These are phyloP conservation scores for Myxozyma sirexii DNA, from an alignment of 805 yeast species.

Conservation along the genomic window DNA sequence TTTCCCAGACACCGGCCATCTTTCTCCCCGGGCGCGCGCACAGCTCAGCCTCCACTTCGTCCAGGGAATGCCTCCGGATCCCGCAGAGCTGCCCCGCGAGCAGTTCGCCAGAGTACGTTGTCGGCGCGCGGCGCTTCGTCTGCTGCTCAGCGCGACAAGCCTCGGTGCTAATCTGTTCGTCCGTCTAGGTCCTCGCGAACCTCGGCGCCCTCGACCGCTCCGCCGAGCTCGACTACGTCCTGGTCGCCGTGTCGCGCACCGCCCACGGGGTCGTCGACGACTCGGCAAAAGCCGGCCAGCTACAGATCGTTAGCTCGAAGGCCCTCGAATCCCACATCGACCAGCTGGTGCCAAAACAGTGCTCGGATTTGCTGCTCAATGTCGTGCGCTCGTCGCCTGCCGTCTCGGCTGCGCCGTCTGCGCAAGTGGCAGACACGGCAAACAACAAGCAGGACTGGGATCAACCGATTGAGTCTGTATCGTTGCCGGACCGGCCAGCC, in stretches of 20 bases:
- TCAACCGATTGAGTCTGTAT: too few relatives aligned
- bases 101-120: not conserved
- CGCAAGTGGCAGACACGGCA: not conserved
- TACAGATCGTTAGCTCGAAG: not conserved
- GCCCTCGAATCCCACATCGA: not conserved
- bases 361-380: not conserved
- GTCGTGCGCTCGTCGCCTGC: not conserved
- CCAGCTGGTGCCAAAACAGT: not conserved
- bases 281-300: not conserved
- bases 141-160: not conserved
- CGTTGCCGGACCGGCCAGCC: too few relatives aligned
- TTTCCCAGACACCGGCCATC: not conserved
- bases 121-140: not conserved
- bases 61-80: not conserved
- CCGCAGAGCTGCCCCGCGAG: not conserved
- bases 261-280: not conserved
- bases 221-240: constrained; percentile 5
- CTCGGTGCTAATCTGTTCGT: not conserved
- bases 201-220: constrained; percentile 5
- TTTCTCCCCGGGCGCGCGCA: not conserved
- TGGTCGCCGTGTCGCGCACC: not conserved
- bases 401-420: too few relatives aligned
- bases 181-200: constrained; percentile 1
- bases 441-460: too few relatives aligned
- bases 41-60: not conserved